A percentile compares a stretch with the other conserved stretches of the same genome.
phyloP scores from a whole-genome alignment of 106 monocot genomes.

The Triglochin maritima region DNA sequence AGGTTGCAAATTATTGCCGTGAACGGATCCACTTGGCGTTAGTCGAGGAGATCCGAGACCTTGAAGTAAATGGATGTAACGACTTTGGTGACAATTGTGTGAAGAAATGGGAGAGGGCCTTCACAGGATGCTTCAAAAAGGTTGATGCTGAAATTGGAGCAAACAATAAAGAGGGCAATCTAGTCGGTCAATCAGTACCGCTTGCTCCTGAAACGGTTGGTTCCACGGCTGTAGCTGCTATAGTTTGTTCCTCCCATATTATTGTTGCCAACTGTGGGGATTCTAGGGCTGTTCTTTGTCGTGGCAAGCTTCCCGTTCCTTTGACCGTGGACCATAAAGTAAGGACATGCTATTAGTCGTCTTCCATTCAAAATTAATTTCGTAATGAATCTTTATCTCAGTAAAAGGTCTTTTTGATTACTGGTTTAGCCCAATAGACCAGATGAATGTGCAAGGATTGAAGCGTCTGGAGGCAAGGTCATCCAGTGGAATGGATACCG shows the following conservation, averaged over 20 bases:
- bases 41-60: conserved; percentile 33
- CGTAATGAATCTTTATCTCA: neutral
- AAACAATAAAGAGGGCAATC: conserved; percentile 5
- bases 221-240: conserved; percentile 75
- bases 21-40: conserved; percentile 34
- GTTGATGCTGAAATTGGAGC: conserved; percentile 62
- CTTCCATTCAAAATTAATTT: neutral
- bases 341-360: neutral
- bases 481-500: conserved; percentile 77
- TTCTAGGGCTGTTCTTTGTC: conserved; percentile 81
- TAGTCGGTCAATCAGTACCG: conserved; percentile 19
- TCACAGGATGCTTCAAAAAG: conserved; percentile 46
- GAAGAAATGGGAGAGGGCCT: conserved; percentile 53
- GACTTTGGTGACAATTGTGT: conserved; percentile 9
- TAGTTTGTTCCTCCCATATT: conserved; percentile 77
- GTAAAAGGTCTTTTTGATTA: conserved; percentile 4
- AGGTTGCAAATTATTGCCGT: conserved; percentile 60
- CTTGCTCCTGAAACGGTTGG: conserved; percentile 83
- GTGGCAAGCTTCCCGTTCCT: conserved; percentile 64
- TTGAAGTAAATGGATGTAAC: conserved; percentile 4
- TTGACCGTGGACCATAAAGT: conserved; percentile 88
- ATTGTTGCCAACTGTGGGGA: conserved; percentile 88
- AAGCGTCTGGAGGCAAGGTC: conserved; percentile 67
- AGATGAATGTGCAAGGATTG: conserved; percentile 80
- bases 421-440: conserved; percentile 68